Evolutionary conservation across 306 rosid species (phyloP).

Genomic region (Prunus davidiana): DNA sequence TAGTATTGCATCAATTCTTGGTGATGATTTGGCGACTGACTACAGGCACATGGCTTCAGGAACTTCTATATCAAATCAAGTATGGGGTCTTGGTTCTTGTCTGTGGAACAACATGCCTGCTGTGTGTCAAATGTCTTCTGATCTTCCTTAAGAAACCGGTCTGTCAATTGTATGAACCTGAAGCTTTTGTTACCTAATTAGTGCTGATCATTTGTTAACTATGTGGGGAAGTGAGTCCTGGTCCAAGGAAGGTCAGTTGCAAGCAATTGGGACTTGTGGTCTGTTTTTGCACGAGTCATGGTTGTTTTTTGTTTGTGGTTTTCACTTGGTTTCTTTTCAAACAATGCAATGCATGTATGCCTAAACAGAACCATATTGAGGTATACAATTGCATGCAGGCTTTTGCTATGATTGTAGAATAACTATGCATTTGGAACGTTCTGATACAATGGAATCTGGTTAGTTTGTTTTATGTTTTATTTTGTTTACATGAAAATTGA

Average conservation of each 20-base stretch:
- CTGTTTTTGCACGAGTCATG: conserved; percentile 16
- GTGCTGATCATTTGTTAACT: conserved; percentile 26
- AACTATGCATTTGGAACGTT: conserved; percentile 24
- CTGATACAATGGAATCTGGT: conserved; percentile 8
- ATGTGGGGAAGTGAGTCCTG: conserved; percentile 15
- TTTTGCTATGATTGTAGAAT: conserved; percentile 31
- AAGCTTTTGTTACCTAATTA: conserved; percentile 29
- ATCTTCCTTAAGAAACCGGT: conserved; percentile 43
- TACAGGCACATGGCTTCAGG: conserved; percentile 40
- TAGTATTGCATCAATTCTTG: conserved; percentile 37
- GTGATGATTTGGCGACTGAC: conserved; percentile 52
- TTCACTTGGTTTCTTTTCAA: conserved; percentile 13
- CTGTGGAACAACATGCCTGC: conserved; percentile 64
- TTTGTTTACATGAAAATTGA: background rate
- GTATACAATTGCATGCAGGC: conserved; percentile 27
- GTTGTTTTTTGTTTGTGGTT: conserved; percentile 28
- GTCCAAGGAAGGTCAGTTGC: conserved; percentile 21
- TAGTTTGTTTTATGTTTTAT: background rate
- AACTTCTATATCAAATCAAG: conserved; percentile 42
- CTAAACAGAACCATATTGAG: conserved; percentile 32
- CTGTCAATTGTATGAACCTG: conserved; percentile 32
- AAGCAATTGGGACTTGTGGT: conserved; percentile 29
- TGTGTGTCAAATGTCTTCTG: conserved; percentile 50
- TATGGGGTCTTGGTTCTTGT: conserved; percentile 50
- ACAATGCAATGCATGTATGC: conserved; percentile 32